phyloP scores from a whole-genome alignment of 805 yeast species.

The Nakazawaea ambrosiae region DNA sequence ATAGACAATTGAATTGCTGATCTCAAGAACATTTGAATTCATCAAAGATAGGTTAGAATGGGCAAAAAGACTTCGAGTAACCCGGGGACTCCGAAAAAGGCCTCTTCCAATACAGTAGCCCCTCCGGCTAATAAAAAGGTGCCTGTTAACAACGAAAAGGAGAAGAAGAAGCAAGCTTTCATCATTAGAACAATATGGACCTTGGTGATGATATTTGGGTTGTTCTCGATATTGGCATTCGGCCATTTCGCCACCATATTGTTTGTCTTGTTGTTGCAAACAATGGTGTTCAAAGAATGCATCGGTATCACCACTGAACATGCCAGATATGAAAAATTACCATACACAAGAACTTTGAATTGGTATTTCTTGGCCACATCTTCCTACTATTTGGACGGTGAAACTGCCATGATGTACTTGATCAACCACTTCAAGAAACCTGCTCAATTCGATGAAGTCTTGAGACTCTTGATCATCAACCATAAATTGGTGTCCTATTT shows the following conservation, averaged over 20 bases:
- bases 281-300: conserved; percentile 85
- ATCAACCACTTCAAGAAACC: conserved; percentile 15
- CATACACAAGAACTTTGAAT: conserved; percentile 74
- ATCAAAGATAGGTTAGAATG: too few species aligned
- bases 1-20: too few species aligned
- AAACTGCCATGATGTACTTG: conserved; percentile 66
- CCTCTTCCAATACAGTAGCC: too few species aligned
- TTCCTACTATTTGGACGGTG: conserved; percentile 84
- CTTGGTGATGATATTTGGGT: conserved; percentile 75
- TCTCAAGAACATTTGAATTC: too few species aligned
- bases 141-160: conserved; percentile 31
- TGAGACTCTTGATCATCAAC: conserved; percentile 31
- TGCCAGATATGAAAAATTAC: conserved; percentile 78
- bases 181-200: conserved; percentile 90
- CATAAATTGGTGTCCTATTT: conserved; percentile 83
- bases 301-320: conserved; percentile 73
- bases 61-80: conserved; percentile 1
- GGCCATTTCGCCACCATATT: conserved; percentile 82
- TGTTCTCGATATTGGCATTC: conserved; percentile 62
- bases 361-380: conserved; percentile 92
- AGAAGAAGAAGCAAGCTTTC: conserved; percentile 75
- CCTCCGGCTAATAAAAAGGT: neutral
- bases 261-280: conserved; percentile 66
- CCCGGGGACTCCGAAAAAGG: neutral
- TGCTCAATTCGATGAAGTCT: conserved; percentile 1